phyloP scores from a whole-genome alignment of 371 early-diverging fungal genomes.

The Lichtheimia ramosa region DNA sequence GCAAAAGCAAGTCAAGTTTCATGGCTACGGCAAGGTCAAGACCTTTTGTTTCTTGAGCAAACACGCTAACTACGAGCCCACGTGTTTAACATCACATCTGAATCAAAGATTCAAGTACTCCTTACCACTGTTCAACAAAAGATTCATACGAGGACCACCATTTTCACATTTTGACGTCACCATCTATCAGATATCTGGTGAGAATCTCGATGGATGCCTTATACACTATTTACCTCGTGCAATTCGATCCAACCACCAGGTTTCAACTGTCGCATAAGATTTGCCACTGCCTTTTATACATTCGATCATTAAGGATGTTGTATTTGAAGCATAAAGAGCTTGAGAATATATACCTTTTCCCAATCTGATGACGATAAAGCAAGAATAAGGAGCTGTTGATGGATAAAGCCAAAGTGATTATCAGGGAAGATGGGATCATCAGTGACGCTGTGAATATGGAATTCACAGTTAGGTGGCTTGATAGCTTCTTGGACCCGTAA shows the following conservation, averaged over 20 bases:
- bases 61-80: too few species aligned
- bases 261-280: slow-evolving; percentile 27
- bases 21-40: background rate
- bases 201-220: background rate
- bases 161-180: background rate
- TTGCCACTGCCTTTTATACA: slow-evolving; percentile 9
- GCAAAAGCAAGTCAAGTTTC: background rate
- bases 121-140: background rate
- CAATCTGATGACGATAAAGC: slow-evolving; percentile 18
- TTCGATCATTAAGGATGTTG: background rate
- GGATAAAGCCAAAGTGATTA: slow-evolving; percentile 30
- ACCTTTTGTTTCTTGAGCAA: background rate
- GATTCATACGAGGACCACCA: background rate
- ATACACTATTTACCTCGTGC: slow-evolving; percentile 13
- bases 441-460: slow-evolving; percentile 45
- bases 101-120: background rate
- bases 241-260: slow-evolving; percentile 46
- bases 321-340: background rate
- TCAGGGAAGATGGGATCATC: slow-evolving; percentile 43
- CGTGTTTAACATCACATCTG: background rate
- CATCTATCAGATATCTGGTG: background rate
- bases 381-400: slow-evolving; percentile 31
- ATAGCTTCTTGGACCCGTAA: slow-evolving; percentile 9
- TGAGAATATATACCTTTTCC: slow-evolving; percentile 7
- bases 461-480: slow-evolving; percentile 9